phyloP scores from a whole-genome alignment of 768 basidiomycete species.

The Cystofilobasidium capitatum region DNA sequence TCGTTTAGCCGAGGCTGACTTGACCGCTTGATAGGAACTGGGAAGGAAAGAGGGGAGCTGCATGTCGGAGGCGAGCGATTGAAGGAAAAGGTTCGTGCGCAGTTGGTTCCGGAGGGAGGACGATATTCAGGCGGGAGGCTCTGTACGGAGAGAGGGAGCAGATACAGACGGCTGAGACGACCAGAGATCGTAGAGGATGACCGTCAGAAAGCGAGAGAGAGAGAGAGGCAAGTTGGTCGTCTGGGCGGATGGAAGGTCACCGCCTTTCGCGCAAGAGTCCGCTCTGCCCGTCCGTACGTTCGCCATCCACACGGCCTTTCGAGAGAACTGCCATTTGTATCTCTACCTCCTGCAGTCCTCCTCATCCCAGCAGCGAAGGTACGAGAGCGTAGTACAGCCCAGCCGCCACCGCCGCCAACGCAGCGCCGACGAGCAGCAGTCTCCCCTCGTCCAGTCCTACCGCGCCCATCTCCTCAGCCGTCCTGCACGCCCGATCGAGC shows the following conservation, averaged over 20 bases:
- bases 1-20: background rate
- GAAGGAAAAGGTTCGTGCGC: background rate
- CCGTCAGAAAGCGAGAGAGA: no score
- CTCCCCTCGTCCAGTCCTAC: slow-evolving; percentile 19
- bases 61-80: background rate
- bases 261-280: no score
- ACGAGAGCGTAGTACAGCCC: background rate
- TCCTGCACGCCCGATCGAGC: slow-evolving; percentile 34
- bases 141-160: no score
- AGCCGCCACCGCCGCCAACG: background rate
- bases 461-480: slow-evolving; percentile 31
- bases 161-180: no score
- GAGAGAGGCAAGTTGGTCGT: no score
- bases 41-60: slow-evolving; percentile 1
- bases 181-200: no score
- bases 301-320: background rate
- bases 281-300: no score
- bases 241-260: background rate
- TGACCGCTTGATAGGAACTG: background rate
- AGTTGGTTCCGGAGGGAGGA: background rate
- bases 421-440: background rate
- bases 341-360: background rate
- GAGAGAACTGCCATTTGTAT: background rate
- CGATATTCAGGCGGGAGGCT: no score
- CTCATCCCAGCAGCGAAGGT: background rate